Evolutionary conservation across 805 yeast species (phyloP), one percentile per base, ranked within the genome.

Genomic region (Pichia ethanolica): DNA sequence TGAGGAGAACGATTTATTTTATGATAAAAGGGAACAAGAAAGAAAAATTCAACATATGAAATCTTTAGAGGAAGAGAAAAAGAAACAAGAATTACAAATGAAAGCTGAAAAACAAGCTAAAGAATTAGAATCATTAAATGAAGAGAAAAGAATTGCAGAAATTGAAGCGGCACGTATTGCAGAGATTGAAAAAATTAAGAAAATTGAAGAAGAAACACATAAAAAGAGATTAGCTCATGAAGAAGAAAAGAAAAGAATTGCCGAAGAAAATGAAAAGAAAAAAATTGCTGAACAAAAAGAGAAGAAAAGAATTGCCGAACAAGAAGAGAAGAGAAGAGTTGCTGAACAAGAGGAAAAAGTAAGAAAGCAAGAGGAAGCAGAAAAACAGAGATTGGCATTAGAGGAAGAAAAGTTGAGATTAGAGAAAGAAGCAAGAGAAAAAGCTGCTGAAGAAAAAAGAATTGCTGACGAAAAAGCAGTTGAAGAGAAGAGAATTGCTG

Each of bases 1-100:
- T 4, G 51, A 45, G 4, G 51, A 49, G 25, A 40, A 36, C 14
- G 51, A 49, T 8, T 35, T 36, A 11, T 5, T 48, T 20, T 48
- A 40, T 44, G 51, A 39, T 13, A 11, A 44, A 10, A 45, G 34
- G 33, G 45, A 48, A 28, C 40, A 35, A 8, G 34, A 46, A 1
- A 39, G 30, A n/a, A 39, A 9, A 25, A 7, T 39, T 27, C 12
- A 39, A 39, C 42, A 9, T 39, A 39, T 20, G 42, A n/a, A 39
- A 12, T n/a, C 3, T 5, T 6, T 39, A 11, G 35, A 39, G n/a
- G 42, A 39, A 27, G 34, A 39, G 34, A 39, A n/a, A 9, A 30
- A 30, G 3, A 30, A 30, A 30, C 9, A 30, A 30, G 32, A 30
- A 30, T 6, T 9, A 7, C 7, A 30, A 30, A 30, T 30, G 2